These are phyloP conservation scores for Fraxinus baroniana DNA, from an alignment of 305 asterid genomes.

Conservation along the genomic window DNA sequence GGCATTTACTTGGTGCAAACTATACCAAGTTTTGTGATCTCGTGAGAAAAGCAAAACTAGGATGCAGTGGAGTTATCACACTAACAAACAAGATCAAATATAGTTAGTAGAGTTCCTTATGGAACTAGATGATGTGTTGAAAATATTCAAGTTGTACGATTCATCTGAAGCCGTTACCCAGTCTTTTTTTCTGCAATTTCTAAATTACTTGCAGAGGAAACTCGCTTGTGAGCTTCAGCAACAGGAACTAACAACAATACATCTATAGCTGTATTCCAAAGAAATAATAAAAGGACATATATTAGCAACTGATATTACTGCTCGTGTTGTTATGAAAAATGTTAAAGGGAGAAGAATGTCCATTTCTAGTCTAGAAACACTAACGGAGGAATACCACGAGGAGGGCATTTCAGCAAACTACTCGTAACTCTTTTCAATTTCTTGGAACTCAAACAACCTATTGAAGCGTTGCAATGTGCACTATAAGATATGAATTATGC, in stretches of 20 bases:
- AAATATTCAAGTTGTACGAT: neutral
- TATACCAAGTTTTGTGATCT: neutral
- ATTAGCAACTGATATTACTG: neutral
- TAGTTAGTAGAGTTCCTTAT: constrained; percentile 47
- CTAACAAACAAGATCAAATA: neutral
- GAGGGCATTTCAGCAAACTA: neutral
- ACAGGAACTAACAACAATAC: neutral
- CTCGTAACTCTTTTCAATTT: neutral
- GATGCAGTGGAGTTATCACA: neutral
- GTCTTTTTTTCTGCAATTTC: neutral
- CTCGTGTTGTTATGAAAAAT: neutral
- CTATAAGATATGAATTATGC: too few species aligned
- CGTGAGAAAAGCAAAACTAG: neutral
- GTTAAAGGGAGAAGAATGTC: neutral
- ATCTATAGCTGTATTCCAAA: neutral
- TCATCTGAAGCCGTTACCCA: neutral
- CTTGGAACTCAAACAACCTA: neutral
- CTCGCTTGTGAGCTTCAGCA: neutral
- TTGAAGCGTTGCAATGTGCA: neutral
- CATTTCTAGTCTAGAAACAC: neutral
- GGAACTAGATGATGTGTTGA: too few species aligned
- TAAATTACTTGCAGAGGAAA: neutral
- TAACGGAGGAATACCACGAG: neutral
- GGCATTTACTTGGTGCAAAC: neutral
- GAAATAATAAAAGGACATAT: neutral